These are phyloP conservation scores for Thielaviopsis musarum DNA, from an alignment of 2,329 filamentous ascomycete species.

Conservation along the genomic window DNA sequence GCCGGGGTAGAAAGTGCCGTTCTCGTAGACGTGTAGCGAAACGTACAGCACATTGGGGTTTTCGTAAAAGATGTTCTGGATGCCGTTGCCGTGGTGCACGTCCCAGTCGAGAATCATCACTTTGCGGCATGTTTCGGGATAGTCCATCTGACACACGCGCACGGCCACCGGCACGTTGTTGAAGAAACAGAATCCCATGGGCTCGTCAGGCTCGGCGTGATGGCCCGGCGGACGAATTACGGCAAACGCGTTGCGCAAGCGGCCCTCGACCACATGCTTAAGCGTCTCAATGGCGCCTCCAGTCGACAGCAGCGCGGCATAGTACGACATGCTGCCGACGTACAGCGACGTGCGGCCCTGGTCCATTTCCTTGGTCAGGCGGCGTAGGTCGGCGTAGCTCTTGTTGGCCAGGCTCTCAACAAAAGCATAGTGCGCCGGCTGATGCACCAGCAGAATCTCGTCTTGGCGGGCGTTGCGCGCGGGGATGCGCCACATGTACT, in stretches of 20 bases:
- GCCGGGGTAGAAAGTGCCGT: conserved; percentile 73
- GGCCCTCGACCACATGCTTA: conserved; percentile 67
- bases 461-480: conserved; percentile 60
- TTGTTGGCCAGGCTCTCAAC: conserved; percentile 41
- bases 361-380: conserved; percentile 44
- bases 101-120: conserved; percentile 90
- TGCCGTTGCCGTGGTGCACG: conserved; percentile 70
- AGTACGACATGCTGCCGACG: conserved; percentile 66
- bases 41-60: conserved; percentile 94
- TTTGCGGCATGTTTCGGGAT: conserved; percentile 67
- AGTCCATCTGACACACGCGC: conserved; percentile 70
- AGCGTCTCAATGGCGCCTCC: conserved; percentile 94
- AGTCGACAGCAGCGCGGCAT: conserved; percentile 66
- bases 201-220: conserved; percentile 70
- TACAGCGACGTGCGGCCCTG: conserved; percentile 61
- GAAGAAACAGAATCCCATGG: conserved; percentile 94
- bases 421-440: conserved; percentile 60
- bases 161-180: conserved; percentile 93
- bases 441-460: conserved; percentile 71
- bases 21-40: conserved; percentile 75
- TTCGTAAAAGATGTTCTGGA: conserved; percentile 90
- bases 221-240: conserved; percentile 91
- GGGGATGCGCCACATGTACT: conserved; percentile 59
- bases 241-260: conserved; percentile 87
- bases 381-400: conserved; percentile 47